Conservation (phyloP, 768 basidiomycete species). For the Xanthoconium purpureum region DNA sequence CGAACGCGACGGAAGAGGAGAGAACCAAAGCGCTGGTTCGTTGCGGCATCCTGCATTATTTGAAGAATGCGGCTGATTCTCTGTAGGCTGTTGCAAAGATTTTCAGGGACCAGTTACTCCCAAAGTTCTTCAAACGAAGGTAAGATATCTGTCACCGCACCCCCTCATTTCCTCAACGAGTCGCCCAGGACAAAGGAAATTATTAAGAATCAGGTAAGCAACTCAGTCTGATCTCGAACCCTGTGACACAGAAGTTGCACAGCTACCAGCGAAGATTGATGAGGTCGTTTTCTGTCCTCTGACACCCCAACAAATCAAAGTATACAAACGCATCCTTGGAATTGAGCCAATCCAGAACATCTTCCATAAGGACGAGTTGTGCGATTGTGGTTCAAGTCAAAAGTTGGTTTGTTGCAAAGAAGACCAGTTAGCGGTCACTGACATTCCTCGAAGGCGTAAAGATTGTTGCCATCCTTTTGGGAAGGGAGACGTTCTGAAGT, state of each 20-base stretch:
- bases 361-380: conserved; percentile 65
- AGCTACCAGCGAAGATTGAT: conserved; percentile 88
- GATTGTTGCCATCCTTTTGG: conserved; percentile 52
- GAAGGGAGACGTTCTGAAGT: conserved; percentile 61
- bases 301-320: conserved; percentile 61
- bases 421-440: neutral
- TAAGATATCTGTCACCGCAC: conserved; percentile 21
- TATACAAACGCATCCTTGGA: conserved; percentile 70
- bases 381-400: conserved; percentile 64
- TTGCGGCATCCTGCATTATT: neutral
- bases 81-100: conserved; percentile 54
- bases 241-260: neutral
- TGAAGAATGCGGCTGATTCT: neutral
- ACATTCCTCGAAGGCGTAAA: conserved; percentile 45
- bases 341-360: conserved; percentile 68
- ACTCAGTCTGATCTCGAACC: neutral
- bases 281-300: conserved; percentile 93
- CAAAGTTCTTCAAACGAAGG: conserved; percentile 82
- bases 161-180: neutral
- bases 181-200: conserved; percentile 67
- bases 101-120: conserved; percentile 67
- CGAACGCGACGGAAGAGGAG: conserved; percentile 60
- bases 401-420: conserved; percentile 39
- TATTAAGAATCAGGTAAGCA: conserved; percentile 59
- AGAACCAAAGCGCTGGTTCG: conserved; percentile 51